Conservation (phyloP, 306 rosid genomes). For the Acacia acuminata region DNA sequence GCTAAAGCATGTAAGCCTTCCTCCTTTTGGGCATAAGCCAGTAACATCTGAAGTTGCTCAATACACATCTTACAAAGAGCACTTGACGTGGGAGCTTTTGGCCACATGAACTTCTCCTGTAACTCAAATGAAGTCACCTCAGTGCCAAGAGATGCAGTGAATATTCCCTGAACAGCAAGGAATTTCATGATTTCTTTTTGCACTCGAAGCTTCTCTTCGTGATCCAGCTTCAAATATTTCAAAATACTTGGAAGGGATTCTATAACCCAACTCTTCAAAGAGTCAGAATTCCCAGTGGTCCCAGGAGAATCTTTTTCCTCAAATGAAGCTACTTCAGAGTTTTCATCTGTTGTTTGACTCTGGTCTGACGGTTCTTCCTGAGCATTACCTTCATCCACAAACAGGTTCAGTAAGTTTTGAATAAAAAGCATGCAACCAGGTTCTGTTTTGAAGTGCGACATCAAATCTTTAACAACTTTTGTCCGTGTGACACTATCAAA, state of each 20-base stretch:
- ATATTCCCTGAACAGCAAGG: conserved; percentile 91
- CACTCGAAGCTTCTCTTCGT: conserved; percentile 65
- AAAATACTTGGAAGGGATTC: conserved; percentile 80
- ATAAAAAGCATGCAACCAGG: conserved; percentile 83
- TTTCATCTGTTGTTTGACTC: conserved; percentile 97
- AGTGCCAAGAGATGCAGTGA: conserved; percentile 87
- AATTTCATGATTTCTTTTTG: conserved; percentile 86
- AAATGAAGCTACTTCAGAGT: conserved; percentile 80
- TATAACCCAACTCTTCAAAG: conserved; percentile 85
- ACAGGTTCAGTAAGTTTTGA: conserved; percentile 76
- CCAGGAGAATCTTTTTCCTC: conserved; percentile 81
- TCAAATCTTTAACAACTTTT: conserved; percentile 72
- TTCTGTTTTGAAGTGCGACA: conserved; percentile 81
- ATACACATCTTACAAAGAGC: conserved; percentile 88
- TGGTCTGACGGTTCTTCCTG: conserved; percentile 96
- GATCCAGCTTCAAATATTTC: conserved; percentile 71
- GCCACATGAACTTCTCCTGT: conserved; percentile 90
- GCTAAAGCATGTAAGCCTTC: conserved; percentile 52
- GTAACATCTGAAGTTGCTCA: conserved; percentile 81
- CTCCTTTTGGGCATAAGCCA: conserved; percentile 81
- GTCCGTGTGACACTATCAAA: conserved; percentile 72
- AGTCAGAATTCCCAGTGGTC: conserved; percentile 66
- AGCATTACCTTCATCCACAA: conserved; percentile 79
- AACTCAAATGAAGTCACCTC: conserved; percentile 95
- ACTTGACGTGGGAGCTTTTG: conserved; percentile 79